Base-by-base conservation (phyloP, 2,329 filamentous ascomycete species). In the Microdochium bolleyi region DNA sequence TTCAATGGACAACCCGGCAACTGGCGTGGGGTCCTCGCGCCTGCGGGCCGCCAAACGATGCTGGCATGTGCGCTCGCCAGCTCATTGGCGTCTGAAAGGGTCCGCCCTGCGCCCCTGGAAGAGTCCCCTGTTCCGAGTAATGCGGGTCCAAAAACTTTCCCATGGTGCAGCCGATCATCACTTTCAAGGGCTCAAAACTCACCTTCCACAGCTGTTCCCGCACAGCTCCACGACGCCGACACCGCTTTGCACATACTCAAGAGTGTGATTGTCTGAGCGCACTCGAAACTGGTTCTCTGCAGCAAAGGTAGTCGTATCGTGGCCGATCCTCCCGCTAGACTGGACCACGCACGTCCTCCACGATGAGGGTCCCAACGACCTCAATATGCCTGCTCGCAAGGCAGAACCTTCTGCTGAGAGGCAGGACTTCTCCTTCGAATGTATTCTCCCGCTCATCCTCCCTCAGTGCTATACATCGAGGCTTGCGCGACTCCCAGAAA, bases 401-500 rank as follows among this genome's bases (percentile, higher is more conserved):
- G 41, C 41, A 19, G 14, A 24, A 21, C 19, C 16, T 46, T 24
- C 14, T 22, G 5, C 19, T 46, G 14, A 46, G 41, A 19, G 7
- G 14, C 41, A 21, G 41, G 41, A 19, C 41, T 24, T 19, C 19
- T 54, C 53, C 53, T 52, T 62, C 56, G 22, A 60, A 7, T 3
- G 22, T 19, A 22, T 11, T 19, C 9, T 46, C 62, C 32, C 74
- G 76, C 55, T 62, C 71, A 62, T 77, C 79, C 22, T 85, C 83
- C 44, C 75, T 89, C 55, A 87, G 85, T 10, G 86, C 85, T 46
- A 90, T 91, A 61, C 80, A 83, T 58, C 75, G 78, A 48, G 87
- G 87, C 14, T 73, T 89, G 52, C 80, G 83, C 24, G 55, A 61
- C 34, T 72, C 69, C 21, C 57, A 70, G 53, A 67, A 66, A 52